Conservation (phyloP, 2,329 filamentous ascomycete genomes). For the Claviceps paspali region DNA sequence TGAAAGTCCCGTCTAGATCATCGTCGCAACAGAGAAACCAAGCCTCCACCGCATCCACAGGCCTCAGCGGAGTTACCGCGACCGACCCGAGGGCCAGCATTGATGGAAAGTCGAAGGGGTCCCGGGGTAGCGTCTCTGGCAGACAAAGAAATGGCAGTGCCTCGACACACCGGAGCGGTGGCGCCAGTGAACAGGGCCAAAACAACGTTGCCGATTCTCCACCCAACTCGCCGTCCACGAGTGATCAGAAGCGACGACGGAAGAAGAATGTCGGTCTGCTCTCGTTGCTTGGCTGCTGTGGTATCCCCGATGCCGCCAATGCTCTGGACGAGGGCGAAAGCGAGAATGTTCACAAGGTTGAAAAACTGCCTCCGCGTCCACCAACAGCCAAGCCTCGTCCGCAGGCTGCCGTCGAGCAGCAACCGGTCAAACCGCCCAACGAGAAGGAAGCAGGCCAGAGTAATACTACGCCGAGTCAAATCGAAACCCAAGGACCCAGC, state of each 20-base stretch:
- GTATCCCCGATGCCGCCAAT: conserved; percentile 44
- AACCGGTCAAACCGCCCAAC: conserved; percentile 22
- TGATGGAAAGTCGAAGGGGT: conserved; percentile 48
- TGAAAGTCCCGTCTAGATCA: conserved; percentile 46
- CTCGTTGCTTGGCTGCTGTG: conserved; percentile 52
- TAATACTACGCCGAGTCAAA: conserved; percentile 20
- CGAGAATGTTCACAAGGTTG: conserved; percentile 41
- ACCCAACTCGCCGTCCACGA: conserved; percentile 34
- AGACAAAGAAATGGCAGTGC: conserved; percentile 51
- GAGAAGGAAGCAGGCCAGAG: conserved; percentile 33
- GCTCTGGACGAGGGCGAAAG: conserved; percentile 34
- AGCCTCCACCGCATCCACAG: conserved; percentile 42
- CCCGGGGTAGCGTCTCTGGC: conserved; percentile 47
- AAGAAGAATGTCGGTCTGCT: conserved; percentile 40
- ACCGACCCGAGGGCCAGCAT: conserved; percentile 47
- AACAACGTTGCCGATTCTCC: conserved; percentile 32
- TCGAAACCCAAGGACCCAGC: conserved; percentile 28
- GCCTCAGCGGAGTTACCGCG: conserved; percentile 43
- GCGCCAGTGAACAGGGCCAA: conserved; percentile 35
- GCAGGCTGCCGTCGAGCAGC: conserved; percentile 36
- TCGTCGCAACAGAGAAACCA: conserved; percentile 45
- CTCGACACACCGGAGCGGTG: conserved; percentile 46
- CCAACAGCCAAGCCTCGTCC: conserved; percentile 39
- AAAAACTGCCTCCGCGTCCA: conserved; percentile 39
- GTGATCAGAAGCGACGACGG: conserved; percentile 38